Evolutionary conservation across 2,329 filamentous ascomycete genomes (phyloP).

Genomic region (Fusarium xyrophilum): DNA sequence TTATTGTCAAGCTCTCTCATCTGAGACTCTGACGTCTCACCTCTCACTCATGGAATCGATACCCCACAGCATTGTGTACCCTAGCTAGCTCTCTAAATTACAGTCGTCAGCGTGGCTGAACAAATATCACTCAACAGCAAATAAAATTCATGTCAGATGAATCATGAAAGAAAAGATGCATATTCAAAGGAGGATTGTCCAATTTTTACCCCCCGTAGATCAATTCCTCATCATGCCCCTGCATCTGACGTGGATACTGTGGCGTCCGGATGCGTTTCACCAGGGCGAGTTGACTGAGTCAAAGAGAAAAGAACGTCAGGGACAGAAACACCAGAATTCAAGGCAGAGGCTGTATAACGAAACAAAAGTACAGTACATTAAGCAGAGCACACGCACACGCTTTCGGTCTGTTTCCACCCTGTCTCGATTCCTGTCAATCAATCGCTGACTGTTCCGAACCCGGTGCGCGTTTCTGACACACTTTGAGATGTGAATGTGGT

Average conservation of each 20-base stretch:
- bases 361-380: not conserved
- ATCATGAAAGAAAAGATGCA: not conserved
- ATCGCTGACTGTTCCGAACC: conserved; percentile 3
- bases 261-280: conserved; percentile 39
- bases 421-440: conserved; percentile 4
- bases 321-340: conserved; percentile 30
- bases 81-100: conserved; percentile 20
- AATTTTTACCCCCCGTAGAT: conserved; percentile 9
- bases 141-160: conserved; percentile 14
- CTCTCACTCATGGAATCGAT: conserved; percentile 10
- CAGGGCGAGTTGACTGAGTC: conserved; percentile 2
- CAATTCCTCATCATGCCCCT: conserved; percentile 25
- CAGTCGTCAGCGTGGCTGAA: conserved; percentile 16
- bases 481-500: not conserved
- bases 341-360: conserved; percentile 10
- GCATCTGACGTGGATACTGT: conserved; percentile 39
- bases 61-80: conserved; percentile 9
- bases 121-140: conserved; percentile 3
- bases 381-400: conserved; percentile 3
- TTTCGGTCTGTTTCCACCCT: conserved; percentile 8
- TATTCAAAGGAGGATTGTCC: conserved; percentile 18
- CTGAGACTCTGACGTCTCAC: conserved; percentile 3
- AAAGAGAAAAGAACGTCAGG: conserved; percentile 37
- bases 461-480: not conserved
- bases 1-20: conserved; percentile 16